Evolutionary conservation across 176 grass and related monocot species (phyloP).

Genomic region (Areca catechu): DNA sequence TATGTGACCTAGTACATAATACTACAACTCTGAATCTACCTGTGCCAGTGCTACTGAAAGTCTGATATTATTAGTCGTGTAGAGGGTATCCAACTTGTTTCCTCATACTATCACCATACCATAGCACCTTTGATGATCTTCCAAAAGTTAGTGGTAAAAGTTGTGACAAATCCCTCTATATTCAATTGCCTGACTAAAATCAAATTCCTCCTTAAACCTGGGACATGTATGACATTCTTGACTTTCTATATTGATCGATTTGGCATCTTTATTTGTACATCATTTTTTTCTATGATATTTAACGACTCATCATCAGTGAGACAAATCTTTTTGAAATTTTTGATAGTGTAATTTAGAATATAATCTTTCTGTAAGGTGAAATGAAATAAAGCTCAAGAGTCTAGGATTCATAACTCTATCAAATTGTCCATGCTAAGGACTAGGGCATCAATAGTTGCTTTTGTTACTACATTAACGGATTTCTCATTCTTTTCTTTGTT

Average conservation of each 20-base stretch:
- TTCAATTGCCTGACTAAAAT: too few relatives aligned
- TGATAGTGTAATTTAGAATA: neutral
- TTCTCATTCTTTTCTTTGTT: neutral
- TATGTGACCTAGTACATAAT: too few relatives aligned
- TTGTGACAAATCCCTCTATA: too few relatives aligned
- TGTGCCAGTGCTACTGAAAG: too few relatives aligned
- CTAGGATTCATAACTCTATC: neutral
- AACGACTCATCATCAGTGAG: neutral
- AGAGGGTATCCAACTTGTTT: too few relatives aligned
- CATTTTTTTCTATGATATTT: neutral
- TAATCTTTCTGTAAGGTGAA: neutral
- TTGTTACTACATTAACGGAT: neutral
- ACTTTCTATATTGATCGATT: neutral
- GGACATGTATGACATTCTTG: too few relatives aligned
- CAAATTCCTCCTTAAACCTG: too few relatives aligned
- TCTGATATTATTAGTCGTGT: too few relatives aligned
- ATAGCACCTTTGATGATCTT: too few relatives aligned
- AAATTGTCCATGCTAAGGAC: neutral
- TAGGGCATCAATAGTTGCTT: neutral
- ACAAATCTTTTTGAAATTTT: neutral
- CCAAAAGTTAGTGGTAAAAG: too few relatives aligned
- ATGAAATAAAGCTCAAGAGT: neutral
- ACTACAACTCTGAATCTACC: too few relatives aligned
- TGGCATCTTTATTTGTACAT: neutral
- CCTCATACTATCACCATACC: too few relatives aligned